Evolutionary conservation across 2,329 filamentous ascomycete genomes (phyloP).

Genomic region (Alternaria consortialis): DNA sequence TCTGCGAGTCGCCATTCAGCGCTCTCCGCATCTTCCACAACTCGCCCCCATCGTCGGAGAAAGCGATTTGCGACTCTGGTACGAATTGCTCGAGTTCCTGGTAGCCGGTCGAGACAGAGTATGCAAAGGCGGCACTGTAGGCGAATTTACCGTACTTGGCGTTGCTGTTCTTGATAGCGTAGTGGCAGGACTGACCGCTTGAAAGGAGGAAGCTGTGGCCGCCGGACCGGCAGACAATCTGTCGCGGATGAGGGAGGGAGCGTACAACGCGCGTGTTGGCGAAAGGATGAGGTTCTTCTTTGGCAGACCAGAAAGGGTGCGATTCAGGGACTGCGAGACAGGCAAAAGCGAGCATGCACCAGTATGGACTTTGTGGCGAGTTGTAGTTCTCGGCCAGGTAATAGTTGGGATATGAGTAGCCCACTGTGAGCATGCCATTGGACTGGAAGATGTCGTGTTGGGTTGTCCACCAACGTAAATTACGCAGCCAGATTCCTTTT

Average conservation of each 20-base stretch:
- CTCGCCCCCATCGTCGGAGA: constrained; percentile 80
- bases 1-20: constrained; percentile 67
- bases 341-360: constrained; percentile 81
- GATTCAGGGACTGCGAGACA: constrained; percentile 73
- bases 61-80: constrained; percentile 76
- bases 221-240: constrained; percentile 76
- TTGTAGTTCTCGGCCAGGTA: constrained; percentile 87
- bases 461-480: constrained; percentile 81
- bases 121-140: constrained; percentile 78
- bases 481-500: constrained; percentile 76
- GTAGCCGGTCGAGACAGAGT: constrained; percentile 78
- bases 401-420: constrained; percentile 82
- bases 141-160: constrained; percentile 84
- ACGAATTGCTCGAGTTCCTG: constrained; percentile 81
- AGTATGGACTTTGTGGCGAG: constrained; percentile 76
- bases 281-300: constrained; percentile 69
- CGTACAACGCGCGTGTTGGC: constrained; percentile 67
- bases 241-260: constrained; percentile 71
- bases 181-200: constrained; percentile 82
- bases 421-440: constrained; percentile 77
- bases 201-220: constrained; percentile 76
- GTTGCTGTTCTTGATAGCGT: constrained; percentile 81
- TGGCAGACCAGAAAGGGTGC: constrained; percentile 78
- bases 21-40: constrained; percentile 79
- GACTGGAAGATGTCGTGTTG: constrained; percentile 78